Conservation (phyloP, 352 stramenopile genomes). For the Globisporangium heterothallicum region DNA sequence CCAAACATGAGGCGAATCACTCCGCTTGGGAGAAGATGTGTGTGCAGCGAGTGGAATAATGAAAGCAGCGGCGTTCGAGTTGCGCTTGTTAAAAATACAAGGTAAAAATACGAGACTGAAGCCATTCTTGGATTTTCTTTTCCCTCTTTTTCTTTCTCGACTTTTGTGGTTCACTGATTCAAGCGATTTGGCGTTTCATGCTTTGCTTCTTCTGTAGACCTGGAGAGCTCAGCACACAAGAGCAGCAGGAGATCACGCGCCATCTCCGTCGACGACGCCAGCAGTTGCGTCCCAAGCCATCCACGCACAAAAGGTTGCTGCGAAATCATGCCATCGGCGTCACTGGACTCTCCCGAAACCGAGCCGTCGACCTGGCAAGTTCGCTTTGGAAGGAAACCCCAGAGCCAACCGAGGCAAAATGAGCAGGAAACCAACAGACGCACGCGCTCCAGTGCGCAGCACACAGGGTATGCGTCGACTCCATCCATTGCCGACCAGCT, state of each 20-base stretch:
- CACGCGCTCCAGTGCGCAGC: background rate
- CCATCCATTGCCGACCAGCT: constrained; percentile 38
- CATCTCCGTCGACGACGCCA: too few relatives aligned
- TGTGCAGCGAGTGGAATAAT: too few relatives aligned
- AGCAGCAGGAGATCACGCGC: too few relatives aligned
- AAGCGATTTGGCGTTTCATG: background rate
- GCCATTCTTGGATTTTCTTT: constrained; percentile 6
- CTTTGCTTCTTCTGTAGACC: background rate
- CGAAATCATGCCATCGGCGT: background rate
- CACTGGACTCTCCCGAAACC: constrained; percentile 21
- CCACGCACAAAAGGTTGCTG: too few relatives aligned
- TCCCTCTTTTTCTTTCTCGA: too few relatives aligned
- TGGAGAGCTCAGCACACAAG: too few relatives aligned
- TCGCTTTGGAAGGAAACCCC: constrained; percentile 39
- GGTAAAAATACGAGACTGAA: background rate
- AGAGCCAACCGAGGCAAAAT: background rate
- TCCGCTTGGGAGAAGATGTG: too few relatives aligned
- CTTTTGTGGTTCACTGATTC: too few relatives aligned
- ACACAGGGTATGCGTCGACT: too few relatives aligned
- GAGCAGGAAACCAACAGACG: background rate
- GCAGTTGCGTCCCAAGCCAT: too few relatives aligned
- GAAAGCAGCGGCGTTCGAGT: too few relatives aligned
- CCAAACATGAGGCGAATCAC: constrained; percentile 49
- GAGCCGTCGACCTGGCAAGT: constrained; percentile 51
- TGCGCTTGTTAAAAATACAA: constrained; percentile 1